A percentile compares a stretch with the other conserved stretches of the same genome.
These are phyloP conservation scores for Trifolium fragiferum DNA, from an alignment of 306 rosid genomes.

Conservation along the genomic window DNA sequence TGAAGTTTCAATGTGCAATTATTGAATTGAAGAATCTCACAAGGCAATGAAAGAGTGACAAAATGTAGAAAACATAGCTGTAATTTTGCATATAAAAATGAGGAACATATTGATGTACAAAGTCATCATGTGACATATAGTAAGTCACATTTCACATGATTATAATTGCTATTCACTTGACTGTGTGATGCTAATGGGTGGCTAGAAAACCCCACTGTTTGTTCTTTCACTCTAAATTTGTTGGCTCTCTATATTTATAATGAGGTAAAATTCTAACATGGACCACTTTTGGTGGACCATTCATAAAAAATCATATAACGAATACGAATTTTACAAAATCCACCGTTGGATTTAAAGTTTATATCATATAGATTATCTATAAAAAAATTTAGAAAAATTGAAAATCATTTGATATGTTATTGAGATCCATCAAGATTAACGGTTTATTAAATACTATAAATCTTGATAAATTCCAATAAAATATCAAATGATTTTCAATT, in stretches of 20 bases:
- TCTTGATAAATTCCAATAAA: too few species aligned
- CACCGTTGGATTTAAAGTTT: too few species aligned
- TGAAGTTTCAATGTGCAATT: constrained; percentile 12
- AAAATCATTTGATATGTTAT: too few species aligned
- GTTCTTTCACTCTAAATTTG: neutral
- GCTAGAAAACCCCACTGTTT: constrained; percentile 39
- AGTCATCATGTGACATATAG: constrained; percentile 34
- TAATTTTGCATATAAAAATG: constrained; percentile 20
- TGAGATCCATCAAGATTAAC: too few species aligned
- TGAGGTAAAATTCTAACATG: too few species aligned
- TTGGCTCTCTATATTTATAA: neutral
- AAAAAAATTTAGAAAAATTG: too few species aligned
- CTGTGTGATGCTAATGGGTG: constrained; percentile 38
- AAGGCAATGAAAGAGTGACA: constrained; percentile 5
- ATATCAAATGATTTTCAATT: too few species aligned
- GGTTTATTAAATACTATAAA: too few species aligned
- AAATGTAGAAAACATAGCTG: constrained; percentile 25
- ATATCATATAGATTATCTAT: too few species aligned
- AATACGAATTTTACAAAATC: too few species aligned
- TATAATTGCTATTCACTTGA: constrained; percentile 46
- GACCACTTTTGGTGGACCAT: too few species aligned
- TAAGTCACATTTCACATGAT: constrained; percentile 45
- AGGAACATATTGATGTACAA: constrained; percentile 41
- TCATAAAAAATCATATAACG: too few species aligned
- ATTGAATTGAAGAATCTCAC: constrained; percentile 14